Evolutionary conservation across 2,329 filamentous ascomycete species (phyloP).

Genomic region (Bipolaris victoriae): DNA sequence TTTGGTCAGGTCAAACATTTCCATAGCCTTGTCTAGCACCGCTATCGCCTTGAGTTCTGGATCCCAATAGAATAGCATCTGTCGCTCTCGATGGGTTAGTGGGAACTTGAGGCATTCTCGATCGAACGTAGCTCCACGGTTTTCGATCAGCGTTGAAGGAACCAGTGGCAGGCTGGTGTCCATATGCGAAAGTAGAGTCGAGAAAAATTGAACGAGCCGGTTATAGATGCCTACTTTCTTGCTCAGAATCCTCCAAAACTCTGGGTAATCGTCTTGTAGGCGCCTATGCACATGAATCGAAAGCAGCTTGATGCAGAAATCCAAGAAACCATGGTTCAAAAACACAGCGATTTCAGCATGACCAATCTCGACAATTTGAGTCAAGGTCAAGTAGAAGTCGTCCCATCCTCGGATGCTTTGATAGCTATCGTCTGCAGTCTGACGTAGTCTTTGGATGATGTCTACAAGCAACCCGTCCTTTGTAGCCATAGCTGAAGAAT

Average conservation of each 20-base stretch:
- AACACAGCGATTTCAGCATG: constrained; percentile 36
- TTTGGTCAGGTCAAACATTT: constrained; percentile 40
- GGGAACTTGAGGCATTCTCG: constrained; percentile 35
- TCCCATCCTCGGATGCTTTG: constrained; percentile 42
- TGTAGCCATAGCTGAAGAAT: constrained; percentile 10
- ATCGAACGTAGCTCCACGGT: constrained; percentile 32
- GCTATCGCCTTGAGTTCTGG: constrained; percentile 38
- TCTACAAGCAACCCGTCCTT: constrained; percentile 27
- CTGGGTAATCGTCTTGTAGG: constrained; percentile 22
- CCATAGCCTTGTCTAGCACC: constrained; percentile 45
- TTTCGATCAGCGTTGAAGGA: constrained; percentile 5
- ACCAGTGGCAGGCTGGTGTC: constrained; percentile 30
- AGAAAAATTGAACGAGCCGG: constrained; percentile 39
- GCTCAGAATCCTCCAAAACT: constrained; percentile 38
- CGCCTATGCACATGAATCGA: constrained; percentile 33
- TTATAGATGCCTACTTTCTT: constrained; percentile 43
- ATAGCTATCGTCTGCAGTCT: constrained; percentile 31
- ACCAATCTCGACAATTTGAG: constrained; percentile 38
- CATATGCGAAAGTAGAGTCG: constrained; percentile 33
- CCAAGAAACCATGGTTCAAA: constrained; percentile 35
- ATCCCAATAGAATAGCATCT: constrained; percentile 35
- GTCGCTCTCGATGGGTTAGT: constrained; percentile 31
- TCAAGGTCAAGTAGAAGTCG: constrained; percentile 43
- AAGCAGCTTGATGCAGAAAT: constrained; percentile 39
- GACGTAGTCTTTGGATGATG: constrained; percentile 27